Base-by-base conservation (phyloP, 352 stramenopile genomes). In the Phytophthora capsici region DNA sequence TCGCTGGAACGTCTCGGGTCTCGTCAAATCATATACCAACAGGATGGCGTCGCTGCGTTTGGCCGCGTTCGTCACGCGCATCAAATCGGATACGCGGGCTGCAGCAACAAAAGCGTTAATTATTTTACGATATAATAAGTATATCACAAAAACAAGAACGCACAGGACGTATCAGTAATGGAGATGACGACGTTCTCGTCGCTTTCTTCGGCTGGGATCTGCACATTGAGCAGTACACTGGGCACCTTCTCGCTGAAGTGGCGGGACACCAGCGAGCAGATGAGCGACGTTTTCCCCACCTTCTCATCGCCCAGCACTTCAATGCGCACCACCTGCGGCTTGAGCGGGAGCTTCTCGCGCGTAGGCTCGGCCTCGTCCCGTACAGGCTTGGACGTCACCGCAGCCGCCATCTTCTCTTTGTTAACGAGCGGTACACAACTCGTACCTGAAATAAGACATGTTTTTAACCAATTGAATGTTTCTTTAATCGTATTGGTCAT, bases 211-310 rank as follows among this genome's bases (percentile, higher is more conserved):
- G 88, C 86, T 17, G 88, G 88, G 59, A 97, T 94, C 72, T 94
- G 86, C 59, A 95, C 88, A 59, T 94, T 93, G 43, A 94, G 86
- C 63, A 96, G 71, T 54, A 96, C 86, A 32, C 77, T 82, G 14
- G 88, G 88, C 62, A 96, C 89, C 63, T 90, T 90, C 71, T 96
- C 86, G 66, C 83, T 94, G 58, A 93, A 96, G 66, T 94, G 89
- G 60, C 85, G 80, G 55, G 87, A 96, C 66, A 96, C 88, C 38
- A 96, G 78, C 68, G 90, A 89, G 71, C 87, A 96, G 71, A 97
- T 95, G 66, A 97, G 87, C 75, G 90, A 96, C 58, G 88, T 96
- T 76, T 97, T 97, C 67, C 90, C 90, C 58, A 95, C 86, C 75
- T 93, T 95, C 71, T 95, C 88, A 69, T 97, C 90, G 64, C 90